phyloP scores from a whole-genome alignment of 345 rosid species.

The Turnera subulata region DNA sequence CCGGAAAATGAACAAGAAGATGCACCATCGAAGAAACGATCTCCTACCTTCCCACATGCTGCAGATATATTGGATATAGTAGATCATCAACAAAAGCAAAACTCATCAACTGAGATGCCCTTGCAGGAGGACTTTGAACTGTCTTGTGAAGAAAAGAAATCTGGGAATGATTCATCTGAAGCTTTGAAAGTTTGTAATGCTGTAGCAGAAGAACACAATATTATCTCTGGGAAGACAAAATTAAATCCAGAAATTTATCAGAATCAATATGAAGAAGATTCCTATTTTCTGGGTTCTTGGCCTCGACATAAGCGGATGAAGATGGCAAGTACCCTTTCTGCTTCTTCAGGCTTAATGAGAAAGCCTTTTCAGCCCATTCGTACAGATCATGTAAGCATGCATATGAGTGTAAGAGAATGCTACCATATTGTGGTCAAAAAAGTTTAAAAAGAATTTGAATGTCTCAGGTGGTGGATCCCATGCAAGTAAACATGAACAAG shows the following conservation, averaged over 20 bases:
- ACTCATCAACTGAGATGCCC: conserved; percentile 17
- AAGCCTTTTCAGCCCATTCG: conserved; percentile 21
- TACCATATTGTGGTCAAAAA: conserved; percentile 12
- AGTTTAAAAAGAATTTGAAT: conserved; percentile 17
- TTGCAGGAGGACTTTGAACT: conserved; percentile 22
- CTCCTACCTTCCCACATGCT: conserved; percentile 18
- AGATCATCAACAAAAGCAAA: conserved; percentile 19
- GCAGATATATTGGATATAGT: conserved; percentile 17
- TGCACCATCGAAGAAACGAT: conserved; percentile 19
- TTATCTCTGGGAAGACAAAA: too few relatives aligned
- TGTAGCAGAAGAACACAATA: conserved; percentile 15
- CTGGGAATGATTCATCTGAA: conserved; percentile 22
- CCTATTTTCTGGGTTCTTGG: conserved; percentile 22
- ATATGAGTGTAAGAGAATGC: conserved; percentile 9
- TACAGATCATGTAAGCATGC: conserved; percentile 11
- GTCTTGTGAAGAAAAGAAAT: conserved; percentile 18
- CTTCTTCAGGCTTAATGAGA: conserved; percentile 38
- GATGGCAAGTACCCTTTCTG: conserved; percentile 25
- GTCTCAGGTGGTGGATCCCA: conserved; percentile 30
- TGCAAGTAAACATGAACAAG: conserved; percentile 23
- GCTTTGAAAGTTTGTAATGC: conserved; percentile 10
- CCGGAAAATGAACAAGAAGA: conserved; percentile 22
- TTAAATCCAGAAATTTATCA: neutral
- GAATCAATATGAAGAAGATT: conserved; percentile 14
- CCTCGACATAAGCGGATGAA: conserved; percentile 51